Percentiles rank a stretch among this genome's conserved stretches.
These are phyloP conservation scores for Tulasnella sp. DNA, from an alignment of 768 basidiomycete genomes.

Conservation along the genomic window DNA sequence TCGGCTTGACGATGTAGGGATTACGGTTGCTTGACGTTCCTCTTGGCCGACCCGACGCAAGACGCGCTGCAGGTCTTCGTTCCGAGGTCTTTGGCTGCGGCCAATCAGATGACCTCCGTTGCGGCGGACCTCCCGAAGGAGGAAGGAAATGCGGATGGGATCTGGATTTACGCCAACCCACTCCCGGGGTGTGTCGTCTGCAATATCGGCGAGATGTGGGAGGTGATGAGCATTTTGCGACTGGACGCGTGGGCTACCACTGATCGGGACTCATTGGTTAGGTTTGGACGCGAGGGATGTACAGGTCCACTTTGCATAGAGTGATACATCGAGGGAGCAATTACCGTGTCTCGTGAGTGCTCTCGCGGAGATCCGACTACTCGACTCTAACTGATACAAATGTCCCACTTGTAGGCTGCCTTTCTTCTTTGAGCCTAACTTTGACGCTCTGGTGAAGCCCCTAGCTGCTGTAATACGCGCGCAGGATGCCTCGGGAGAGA, in stretches of 20 bases:
- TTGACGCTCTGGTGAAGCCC: slow-evolving; percentile 55
- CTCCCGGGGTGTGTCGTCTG: slow-evolving; percentile 75
- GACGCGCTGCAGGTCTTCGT: slow-evolving; percentile 76
- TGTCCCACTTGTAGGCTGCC: slow-evolving; percentile 44
- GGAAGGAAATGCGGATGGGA: slow-evolving; percentile 44
- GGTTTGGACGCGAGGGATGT: slow-evolving; percentile 79
- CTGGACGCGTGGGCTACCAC: neutral
- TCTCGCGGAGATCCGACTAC: neutral
- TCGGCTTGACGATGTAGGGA: slow-evolving; percentile 58
- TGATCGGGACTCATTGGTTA: slow-evolving; percentile 28
- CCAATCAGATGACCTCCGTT: neutral
- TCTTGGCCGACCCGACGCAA: slow-evolving; percentile 72
- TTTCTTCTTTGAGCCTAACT: slow-evolving; percentile 92
- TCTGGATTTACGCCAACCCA: slow-evolving; percentile 80
- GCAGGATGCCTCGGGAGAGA: slow-evolving; percentile 11
- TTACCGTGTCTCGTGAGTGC: slow-evolving; percentile 63
- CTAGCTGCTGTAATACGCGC: slow-evolving; percentile 47
- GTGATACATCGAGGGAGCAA: slow-evolving; percentile 68
- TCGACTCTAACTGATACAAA: neutral
- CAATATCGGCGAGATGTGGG: slow-evolving; percentile 80
- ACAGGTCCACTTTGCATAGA: slow-evolving; percentile 80
- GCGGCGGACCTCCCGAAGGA: slow-evolving; percentile 28
- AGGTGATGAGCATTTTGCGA: slow-evolving; percentile 2
- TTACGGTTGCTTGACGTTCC: slow-evolving; percentile 86
- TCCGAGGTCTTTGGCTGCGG: slow-evolving; percentile 22